phyloP scores from a whole-genome alignment of 2,329 filamentous ascomycete genomes.

The Furcasterigmium furcatum region DNA sequence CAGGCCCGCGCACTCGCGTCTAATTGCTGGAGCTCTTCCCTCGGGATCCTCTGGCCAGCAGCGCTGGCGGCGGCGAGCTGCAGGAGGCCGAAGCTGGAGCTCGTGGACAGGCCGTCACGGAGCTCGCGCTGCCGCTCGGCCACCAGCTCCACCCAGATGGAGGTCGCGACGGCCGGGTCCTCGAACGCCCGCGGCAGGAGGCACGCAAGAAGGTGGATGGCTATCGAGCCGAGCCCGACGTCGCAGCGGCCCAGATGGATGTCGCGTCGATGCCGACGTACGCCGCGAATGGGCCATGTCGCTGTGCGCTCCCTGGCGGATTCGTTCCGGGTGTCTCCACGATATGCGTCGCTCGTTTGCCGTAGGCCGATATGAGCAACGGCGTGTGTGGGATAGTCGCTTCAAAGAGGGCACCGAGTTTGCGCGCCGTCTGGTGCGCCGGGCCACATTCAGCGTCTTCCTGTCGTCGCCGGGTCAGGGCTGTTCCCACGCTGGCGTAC shows the following conservation, averaged over 20 bases:
- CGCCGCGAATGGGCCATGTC: slow-evolving; percentile 15
- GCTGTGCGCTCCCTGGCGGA: neutral
- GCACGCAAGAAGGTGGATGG: slow-evolving; percentile 27
- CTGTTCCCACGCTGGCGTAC: slow-evolving; percentile 23
- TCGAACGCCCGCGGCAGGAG: slow-evolving; percentile 22
- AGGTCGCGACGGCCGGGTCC: slow-evolving; percentile 17
- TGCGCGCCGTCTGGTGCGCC: slow-evolving; percentile 30
- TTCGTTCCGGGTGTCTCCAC: slow-evolving; percentile 6
- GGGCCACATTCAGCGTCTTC: slow-evolving; percentile 32
- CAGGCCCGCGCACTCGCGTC: slow-evolving; percentile 27
- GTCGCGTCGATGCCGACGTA: slow-evolving; percentile 20
- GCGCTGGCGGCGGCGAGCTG: slow-evolving; percentile 2
- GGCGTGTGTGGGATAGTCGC: slow-evolving; percentile 24
- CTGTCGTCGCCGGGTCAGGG: slow-evolving; percentile 23
- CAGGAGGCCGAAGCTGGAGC: neutral
- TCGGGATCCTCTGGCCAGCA: slow-evolving; percentile 13
- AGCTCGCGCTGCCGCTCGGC: slow-evolving; percentile 3
- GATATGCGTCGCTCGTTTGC: slow-evolving; percentile 25
- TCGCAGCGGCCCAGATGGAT: slow-evolving; percentile 9
- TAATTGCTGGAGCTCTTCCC: slow-evolving; percentile 21
- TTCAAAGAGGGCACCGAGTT: slow-evolving; percentile 35
- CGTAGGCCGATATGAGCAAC: slow-evolving; percentile 28
- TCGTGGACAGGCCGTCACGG: neutral
- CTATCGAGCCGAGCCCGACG: slow-evolving; percentile 18
- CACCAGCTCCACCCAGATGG: slow-evolving; percentile 27